phyloP scores from a whole-genome alignment of 495 filamentous ascomycete species.

The Parathielavia hyrcaniae region DNA sequence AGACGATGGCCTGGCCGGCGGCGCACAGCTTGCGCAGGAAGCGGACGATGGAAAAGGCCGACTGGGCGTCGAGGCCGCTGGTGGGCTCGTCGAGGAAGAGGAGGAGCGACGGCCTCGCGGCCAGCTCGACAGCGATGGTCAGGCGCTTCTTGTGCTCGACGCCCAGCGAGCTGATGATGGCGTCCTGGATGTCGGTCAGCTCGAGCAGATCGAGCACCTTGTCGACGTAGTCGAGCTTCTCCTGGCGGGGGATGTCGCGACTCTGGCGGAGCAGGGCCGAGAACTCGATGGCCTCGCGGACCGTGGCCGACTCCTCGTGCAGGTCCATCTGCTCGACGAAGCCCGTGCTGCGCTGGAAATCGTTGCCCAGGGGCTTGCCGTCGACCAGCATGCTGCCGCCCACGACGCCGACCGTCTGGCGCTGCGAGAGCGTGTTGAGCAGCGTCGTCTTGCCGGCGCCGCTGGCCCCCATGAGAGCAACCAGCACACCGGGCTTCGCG shows the following conservation, averaged over 20 bases:
- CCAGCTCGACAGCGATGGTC: slow-evolving; percentile 89
- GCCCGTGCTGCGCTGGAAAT: slow-evolving; percentile 76
- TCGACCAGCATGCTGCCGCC: slow-evolving; percentile 73
- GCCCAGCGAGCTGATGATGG: slow-evolving; percentile 72
- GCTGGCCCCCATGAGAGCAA: slow-evolving; percentile 76
- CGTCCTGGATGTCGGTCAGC: slow-evolving; percentile 74
- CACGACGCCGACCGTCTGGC: slow-evolving; percentile 66
- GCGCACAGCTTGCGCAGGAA: slow-evolving; percentile 79
- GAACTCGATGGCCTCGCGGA: slow-evolving; percentile 78
- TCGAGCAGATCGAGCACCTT: slow-evolving; percentile 81
- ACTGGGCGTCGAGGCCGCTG: slow-evolving; percentile 78
- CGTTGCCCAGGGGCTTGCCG: slow-evolving; percentile 56
- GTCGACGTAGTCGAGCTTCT: slow-evolving; percentile 80
- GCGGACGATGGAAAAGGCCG: slow-evolving; percentile 72
- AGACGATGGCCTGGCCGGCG: slow-evolving; percentile 65
- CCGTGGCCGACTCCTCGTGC: slow-evolving; percentile 74
- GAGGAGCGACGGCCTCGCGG: slow-evolving; percentile 71
- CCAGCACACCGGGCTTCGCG: slow-evolving; percentile 73
- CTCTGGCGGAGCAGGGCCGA: slow-evolving; percentile 75
- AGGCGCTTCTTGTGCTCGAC: slow-evolving; percentile 57
- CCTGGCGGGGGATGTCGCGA: slow-evolving; percentile 52
- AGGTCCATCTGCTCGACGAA: slow-evolving; percentile 87
- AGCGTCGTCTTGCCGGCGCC: slow-evolving; percentile 74
- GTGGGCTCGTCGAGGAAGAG: slow-evolving; percentile 78
- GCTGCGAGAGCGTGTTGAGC: slow-evolving; percentile 63